Evolutionary conservation across 2,329 filamentous ascomycete species (phyloP).

Genomic region (Exophiala calicioides): DNA sequence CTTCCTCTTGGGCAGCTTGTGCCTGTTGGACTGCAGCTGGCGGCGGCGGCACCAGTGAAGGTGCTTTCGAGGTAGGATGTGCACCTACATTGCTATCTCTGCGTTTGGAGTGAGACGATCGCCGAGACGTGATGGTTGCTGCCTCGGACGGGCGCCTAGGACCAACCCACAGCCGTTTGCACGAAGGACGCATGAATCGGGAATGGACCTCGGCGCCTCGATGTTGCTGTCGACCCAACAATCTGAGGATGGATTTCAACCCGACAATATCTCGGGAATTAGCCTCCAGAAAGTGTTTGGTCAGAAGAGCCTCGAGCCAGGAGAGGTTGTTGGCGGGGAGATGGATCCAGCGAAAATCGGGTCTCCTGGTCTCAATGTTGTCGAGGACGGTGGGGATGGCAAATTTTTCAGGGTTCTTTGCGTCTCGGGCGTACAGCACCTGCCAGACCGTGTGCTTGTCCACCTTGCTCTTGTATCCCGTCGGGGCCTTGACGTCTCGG

Average conservation of each 20-base stretch:
- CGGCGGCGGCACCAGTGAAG: too few relatives aligned
- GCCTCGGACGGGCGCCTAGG: slow-evolving; percentile 3
- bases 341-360: slow-evolving; percentile 51
- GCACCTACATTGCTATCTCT: too few relatives aligned
- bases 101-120: slow-evolving; percentile 6
- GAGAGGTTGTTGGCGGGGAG: slow-evolving; percentile 57
- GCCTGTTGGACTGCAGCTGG: too few relatives aligned
- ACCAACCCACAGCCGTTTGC: slow-evolving; percentile 11
- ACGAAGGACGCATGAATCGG: slow-evolving; percentile 31
- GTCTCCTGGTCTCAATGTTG: slow-evolving; percentile 44
- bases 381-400: slow-evolving; percentile 50
- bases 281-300: slow-evolving; percentile 65
- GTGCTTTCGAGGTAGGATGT: too few relatives aligned
- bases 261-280: slow-evolving; percentile 63
- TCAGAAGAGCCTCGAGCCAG: slow-evolving; percentile 65
- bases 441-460: slow-evolving; percentile 53
- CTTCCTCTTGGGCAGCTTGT: slow-evolving; percentile 15
- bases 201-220: slow-evolving; percentile 37
- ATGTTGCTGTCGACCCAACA: slow-evolving; percentile 32
- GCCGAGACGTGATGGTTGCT: background rate
- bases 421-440: slow-evolving; percentile 52
- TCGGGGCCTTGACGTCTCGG: slow-evolving; percentile 24
- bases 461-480: slow-evolving; percentile 34
- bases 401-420: slow-evolving; percentile 48
- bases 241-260: slow-evolving; percentile 56